phyloP scores from a whole-genome alignment of 768 basidiomycete genomes.

The Daedalea quercina region DNA sequence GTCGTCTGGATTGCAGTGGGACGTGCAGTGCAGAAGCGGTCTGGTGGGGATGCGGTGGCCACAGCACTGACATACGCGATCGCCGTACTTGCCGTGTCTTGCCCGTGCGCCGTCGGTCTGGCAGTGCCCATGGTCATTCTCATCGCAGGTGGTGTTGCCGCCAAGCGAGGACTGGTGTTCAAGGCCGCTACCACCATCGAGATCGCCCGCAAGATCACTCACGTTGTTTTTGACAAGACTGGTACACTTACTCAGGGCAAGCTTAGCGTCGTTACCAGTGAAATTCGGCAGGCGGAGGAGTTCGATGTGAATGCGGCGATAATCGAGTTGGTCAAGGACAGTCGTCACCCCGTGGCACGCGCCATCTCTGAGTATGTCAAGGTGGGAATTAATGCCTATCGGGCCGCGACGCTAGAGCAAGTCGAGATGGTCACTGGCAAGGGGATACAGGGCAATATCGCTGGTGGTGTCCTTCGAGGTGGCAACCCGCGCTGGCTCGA shows the following conservation, averaged over 20 bases:
- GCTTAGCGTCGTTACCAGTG: constrained; percentile 31
- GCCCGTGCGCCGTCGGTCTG: constrained; percentile 41
- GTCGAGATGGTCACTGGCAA: constrained; percentile 28
- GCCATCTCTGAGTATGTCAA: constrained; percentile 27
- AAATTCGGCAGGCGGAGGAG: constrained; percentile 13
- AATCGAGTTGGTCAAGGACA: constrained; percentile 25
- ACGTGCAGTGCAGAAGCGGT: constrained; percentile 20
- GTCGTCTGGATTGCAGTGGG: constrained; percentile 31
- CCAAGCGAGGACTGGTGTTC: constrained; percentile 26
- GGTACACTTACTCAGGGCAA: constrained; percentile 46
- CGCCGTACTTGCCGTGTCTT: constrained; percentile 44
- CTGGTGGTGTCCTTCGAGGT: constrained; percentile 27
- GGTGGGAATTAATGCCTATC: neutral
- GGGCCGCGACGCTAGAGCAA: constrained; percentile 8
- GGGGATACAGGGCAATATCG: constrained; percentile 28
- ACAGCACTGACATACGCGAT: constrained; percentile 44
- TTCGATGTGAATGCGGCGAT: constrained; percentile 13
- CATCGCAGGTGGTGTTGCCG: constrained; percentile 26
- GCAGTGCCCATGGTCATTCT: constrained; percentile 32
- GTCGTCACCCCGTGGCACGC: constrained; percentile 30
- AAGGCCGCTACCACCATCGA: constrained; percentile 35
- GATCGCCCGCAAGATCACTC: constrained; percentile 32
- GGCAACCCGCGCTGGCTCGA: constrained; percentile 31
- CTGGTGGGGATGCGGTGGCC: constrained; percentile 21
- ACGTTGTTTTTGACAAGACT: constrained; percentile 54